phyloP scores from a whole-genome alignment of 495 filamentous ascomycete genomes.

The Neurospora sp. region DNA sequence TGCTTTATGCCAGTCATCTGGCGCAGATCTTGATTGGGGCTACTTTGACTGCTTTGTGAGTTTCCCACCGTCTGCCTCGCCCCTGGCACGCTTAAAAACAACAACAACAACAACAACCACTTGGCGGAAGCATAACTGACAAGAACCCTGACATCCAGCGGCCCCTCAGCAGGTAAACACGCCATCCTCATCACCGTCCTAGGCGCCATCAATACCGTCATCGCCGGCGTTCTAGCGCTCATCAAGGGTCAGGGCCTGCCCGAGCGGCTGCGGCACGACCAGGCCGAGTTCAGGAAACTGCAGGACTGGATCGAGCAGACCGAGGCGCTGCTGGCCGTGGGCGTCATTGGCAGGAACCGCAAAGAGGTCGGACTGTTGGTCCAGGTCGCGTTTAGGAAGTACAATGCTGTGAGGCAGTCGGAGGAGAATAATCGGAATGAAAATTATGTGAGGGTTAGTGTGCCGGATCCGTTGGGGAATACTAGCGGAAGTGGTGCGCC shows the following conservation, averaged over 20 bases:
- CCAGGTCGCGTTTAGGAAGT: conserved; percentile 33
- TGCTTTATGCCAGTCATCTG: conserved; percentile 30
- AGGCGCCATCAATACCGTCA: conserved; percentile 39
- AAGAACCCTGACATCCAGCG: neutral
- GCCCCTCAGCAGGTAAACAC: conserved; percentile 29
- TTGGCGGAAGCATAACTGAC: too few relatives aligned
- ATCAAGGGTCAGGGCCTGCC: conserved; percentile 35
- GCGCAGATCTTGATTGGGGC: conserved; percentile 38
- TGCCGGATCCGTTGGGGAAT: neutral
- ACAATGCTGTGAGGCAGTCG: conserved; percentile 33
- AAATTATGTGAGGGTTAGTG: conserved; percentile 19
- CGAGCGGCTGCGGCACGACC: conserved; percentile 30
- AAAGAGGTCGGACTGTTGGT: conserved; percentile 35
- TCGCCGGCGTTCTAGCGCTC: conserved; percentile 39
- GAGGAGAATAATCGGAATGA: conserved; percentile 36
- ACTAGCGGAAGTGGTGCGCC: neutral
- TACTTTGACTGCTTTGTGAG: conserved; percentile 30
- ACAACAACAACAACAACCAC: too few relatives aligned
- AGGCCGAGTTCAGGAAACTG: conserved; percentile 30
- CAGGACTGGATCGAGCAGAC: conserved; percentile 32
- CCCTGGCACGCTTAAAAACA: too few relatives aligned
- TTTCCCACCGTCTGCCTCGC: too few relatives aligned
- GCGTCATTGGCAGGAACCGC: conserved; percentile 34
- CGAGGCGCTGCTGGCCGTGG: conserved; percentile 23
- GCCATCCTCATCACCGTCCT: conserved; percentile 31